Evolutionary conservation across 2,329 filamentous ascomycete species (phyloP).

Genomic region (Periglandula ipomoeae): DNA sequence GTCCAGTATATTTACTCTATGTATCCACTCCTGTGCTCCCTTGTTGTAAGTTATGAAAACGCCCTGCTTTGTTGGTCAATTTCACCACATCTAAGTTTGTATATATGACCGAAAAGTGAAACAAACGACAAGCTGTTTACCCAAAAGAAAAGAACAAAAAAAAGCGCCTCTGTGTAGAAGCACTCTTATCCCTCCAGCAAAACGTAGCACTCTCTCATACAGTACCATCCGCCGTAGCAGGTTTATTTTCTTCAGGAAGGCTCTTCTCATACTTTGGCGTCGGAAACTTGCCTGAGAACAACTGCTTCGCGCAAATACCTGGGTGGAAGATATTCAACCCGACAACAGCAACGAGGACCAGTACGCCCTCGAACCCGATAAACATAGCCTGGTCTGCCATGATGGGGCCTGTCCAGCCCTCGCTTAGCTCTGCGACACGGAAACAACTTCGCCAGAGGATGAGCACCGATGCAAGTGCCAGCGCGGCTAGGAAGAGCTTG

Average conservation of each 20-base stretch:
- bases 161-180: too few species aligned
- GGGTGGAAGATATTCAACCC: slow-evolving; percentile 32
- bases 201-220: not conserved
- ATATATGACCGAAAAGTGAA: too few species aligned
- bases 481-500: slow-evolving; percentile 43
- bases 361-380: slow-evolving; percentile 47
- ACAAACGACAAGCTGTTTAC: too few species aligned
- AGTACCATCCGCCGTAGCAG: not conserved
- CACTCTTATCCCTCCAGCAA: not conserved
- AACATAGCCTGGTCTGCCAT: slow-evolving; percentile 47
- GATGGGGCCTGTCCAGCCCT: slow-evolving; percentile 52
- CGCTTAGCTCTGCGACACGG: slow-evolving; percentile 55
- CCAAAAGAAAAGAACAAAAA: not conserved
- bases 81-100: too few species aligned
- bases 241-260: not conserved
- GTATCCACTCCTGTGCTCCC: not conserved
- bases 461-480: slow-evolving; percentile 48
- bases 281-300: slow-evolving; percentile 18
- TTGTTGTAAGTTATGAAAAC: not conserved
- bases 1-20: not conserved
- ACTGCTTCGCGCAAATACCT: slow-evolving; percentile 16
- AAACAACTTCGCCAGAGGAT: slow-evolving; percentile 58
- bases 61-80: too few species aligned
- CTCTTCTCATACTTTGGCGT: not conserved
- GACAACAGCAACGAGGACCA: slow-evolving; percentile 38